Percentiles rank a stretch among this genome's conserved stretches.
phyloP scores from a whole-genome alignment of 2,329 filamentous ascomycete genomes.

The Gaeumannomyces sp. region DNA sequence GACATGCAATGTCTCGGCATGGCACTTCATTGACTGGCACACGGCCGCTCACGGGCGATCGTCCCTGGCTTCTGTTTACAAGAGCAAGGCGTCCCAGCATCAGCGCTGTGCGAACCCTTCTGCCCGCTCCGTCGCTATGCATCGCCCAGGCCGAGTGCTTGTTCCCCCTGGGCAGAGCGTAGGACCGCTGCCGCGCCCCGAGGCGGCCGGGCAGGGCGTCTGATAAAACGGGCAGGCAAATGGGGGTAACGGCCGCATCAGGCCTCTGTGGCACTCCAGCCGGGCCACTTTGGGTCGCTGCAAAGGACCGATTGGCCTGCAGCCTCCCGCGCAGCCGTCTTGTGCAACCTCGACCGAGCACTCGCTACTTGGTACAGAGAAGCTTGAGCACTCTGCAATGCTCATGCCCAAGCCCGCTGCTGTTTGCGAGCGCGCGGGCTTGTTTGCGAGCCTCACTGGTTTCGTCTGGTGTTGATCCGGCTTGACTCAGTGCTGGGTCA shows the following conservation, averaged over 20 bases:
- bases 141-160: no score
- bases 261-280: neutral
- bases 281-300: neutral
- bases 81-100: no score
- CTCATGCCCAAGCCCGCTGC: no score
- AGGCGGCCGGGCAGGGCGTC: no score
- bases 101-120: no score
- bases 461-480: neutral
- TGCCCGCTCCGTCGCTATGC: no score
- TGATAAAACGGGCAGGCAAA: neutral
- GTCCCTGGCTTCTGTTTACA: no score
- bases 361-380: neutral
- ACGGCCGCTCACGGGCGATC: neutral
- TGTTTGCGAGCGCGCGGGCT: neutral
- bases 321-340: neutral
- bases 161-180: no score
- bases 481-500: neutral
- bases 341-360: neutral
- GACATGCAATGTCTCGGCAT: neutral
- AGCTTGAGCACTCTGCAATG: neutral
- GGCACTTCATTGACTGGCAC: neutral
- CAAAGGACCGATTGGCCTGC: conserved; percentile 11
- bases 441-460: neutral
- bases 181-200: no score
- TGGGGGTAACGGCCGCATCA: conserved; percentile 1